Conservation (phyloP, 2,329 filamentous ascomycete genomes). For the Aspergillus aculeatinus region DNA sequence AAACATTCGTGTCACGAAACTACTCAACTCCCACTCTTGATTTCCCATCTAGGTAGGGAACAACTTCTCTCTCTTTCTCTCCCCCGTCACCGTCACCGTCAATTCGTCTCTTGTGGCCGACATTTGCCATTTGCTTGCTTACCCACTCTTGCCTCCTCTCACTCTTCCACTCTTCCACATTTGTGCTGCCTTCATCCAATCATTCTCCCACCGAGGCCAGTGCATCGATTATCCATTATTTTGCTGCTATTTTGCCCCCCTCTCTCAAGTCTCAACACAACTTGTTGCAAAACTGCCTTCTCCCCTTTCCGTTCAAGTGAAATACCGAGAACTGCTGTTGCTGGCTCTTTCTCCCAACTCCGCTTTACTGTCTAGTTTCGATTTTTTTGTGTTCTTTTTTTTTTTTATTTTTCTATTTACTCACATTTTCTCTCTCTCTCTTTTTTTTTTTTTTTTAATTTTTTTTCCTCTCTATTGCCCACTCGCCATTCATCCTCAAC, state of each 20-base stretch:
- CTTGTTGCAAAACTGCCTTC: not conserved
- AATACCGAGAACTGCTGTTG: not conserved
- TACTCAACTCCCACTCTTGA: not conserved
- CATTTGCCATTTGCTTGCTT: not conserved
- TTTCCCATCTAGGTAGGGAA: not conserved
- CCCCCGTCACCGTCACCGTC: not conserved
- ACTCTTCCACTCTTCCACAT: not conserved
- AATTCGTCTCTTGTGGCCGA: constrained; percentile 5
- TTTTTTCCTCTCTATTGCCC: not conserved
- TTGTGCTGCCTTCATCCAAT: not conserved
- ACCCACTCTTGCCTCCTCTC: not conserved
- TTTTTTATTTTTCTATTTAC: constrained; percentile 6
- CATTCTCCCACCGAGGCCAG: not conserved
- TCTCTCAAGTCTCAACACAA: not conserved
- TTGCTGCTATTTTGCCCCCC: not conserved
- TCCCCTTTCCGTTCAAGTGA: not conserved
- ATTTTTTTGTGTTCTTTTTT: constrained; percentile 5
- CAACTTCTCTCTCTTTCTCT: constrained; percentile 8
- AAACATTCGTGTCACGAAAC: not conserved
- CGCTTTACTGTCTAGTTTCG: not conserved
- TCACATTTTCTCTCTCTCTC: not conserved
- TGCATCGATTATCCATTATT: not conserved
- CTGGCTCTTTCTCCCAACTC: not conserved
- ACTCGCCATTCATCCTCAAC: not conserved
- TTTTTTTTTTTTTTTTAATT: not conserved